Percentiles rank a stretch among this genome's conserved stretches.
These are phyloP conservation scores for Oryza officinalis DNA, from an alignment of 176 grass and related monocot species.

Conservation along the genomic window DNA sequence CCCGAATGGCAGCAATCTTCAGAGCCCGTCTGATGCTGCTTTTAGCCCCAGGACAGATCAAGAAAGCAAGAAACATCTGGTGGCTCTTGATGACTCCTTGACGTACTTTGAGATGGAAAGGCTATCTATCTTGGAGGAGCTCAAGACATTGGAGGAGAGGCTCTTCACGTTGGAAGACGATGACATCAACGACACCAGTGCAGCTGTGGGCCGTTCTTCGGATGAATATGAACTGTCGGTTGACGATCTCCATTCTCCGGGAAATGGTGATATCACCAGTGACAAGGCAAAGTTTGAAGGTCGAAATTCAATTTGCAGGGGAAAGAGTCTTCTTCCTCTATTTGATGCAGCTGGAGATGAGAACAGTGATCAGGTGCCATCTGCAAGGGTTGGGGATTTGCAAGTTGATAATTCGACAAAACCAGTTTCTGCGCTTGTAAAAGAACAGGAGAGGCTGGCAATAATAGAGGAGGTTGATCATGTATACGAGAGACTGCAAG, in stretches of 20 bases:
- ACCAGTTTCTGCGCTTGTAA: slow-evolving; percentile 8
- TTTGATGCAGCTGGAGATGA: slow-evolving; percentile 63
- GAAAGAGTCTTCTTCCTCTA: slow-evolving; percentile 79
- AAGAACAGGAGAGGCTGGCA: slow-evolving; percentile 61
- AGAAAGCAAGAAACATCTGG: slow-evolving; percentile 45
- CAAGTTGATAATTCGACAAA: slow-evolving; percentile 17
- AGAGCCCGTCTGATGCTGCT: slow-evolving; percentile 19
- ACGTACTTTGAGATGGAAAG: slow-evolving; percentile 94
- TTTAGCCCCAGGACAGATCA: slow-evolving; percentile 17
- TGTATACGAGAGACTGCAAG: slow-evolving; percentile 82
- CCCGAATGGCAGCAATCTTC: slow-evolving; percentile 49
- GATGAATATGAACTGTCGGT: slow-evolving; percentile 37
- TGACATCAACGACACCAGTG: slow-evolving; percentile 35
- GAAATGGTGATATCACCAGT: slow-evolving; percentile 8
- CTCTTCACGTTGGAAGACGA: slow-evolving; percentile 86
- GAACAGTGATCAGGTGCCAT: slow-evolving; percentile 38
- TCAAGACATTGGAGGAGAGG: slow-evolving; percentile 78
- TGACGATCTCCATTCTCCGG: slow-evolving; percentile 17
- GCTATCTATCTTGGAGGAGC: slow-evolving; percentile 86
- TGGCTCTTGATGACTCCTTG: slow-evolving; percentile 71
- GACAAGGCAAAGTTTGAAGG: slow-evolving; percentile 39
- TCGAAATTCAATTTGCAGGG: slow-evolving; percentile 47
- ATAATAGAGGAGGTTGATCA: slow-evolving; percentile 81
- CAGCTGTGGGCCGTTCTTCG: slow-evolving; percentile 32
- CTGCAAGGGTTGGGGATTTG: slow-evolving; percentile 24